Evolutionary conservation across 352 stramenopile genomes (phyloP), one percentile per base, ranked within the genome.

Genomic region (Phytopythium litorale): DNA sequence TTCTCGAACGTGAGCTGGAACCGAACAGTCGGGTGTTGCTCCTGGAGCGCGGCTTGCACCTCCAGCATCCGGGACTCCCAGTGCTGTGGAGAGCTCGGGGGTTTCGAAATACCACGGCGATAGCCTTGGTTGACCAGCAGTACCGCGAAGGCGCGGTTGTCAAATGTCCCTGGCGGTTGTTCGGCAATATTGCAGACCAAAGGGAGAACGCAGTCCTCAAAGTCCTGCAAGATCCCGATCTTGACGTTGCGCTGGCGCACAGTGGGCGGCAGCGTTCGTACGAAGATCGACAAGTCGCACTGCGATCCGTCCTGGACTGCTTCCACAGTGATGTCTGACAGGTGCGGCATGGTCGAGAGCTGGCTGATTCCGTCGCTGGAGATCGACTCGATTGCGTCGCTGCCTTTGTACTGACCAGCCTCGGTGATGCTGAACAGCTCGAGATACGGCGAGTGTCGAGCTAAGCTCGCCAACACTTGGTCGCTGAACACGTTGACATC

Each of bases 161-260:
- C 55, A 51, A 79, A 76, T 4, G 38, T 46, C 7, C 53, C 59
- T 28, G 58, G 32, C 11, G 71, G 67, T 56, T 73, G 66, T 11
- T 66, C 60, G 1, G 64, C 62, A 33, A 81, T 56, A 0, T 67
- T 60, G 32, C 74, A 55, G 6, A 78, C 21, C 25, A 81, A 54
- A 21, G 71, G 63, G n/a, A 71, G 32, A 12, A 81, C 67, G 25
- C 69, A 67, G 40, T 66, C 66, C 28, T 71, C 66, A 21, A 79
- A 68, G 30, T 66, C 62, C 18, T 63, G 63, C 59, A 81, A 61
- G 16, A 81, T 35, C 25, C 73, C 73, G 42, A 81, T 68, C 21
- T 79, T 81, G 43, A 79, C 49, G 45, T 81, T 79, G 30, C 73
- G 73, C 30, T 81, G 73, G 30, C 72, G 65, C 9, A 76, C 62